phyloP scores from a whole-genome alignment of 805 yeast genomes.

The Candida jianshihensis region DNA sequence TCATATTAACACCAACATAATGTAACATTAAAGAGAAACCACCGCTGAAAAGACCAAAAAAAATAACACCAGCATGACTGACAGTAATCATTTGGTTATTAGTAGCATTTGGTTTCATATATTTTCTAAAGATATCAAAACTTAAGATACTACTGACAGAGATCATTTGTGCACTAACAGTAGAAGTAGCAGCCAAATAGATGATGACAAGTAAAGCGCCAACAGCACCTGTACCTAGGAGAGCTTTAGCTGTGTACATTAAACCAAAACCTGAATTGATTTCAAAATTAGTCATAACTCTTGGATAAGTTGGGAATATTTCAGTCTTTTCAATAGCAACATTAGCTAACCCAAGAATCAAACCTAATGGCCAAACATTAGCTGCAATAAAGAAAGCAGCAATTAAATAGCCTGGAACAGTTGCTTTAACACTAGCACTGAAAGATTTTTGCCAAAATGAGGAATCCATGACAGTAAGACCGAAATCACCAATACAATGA shows the following conservation, averaged over 20 bases:
- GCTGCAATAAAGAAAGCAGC: conserved; percentile 28
- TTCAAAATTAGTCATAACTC: conserved; percentile 27
- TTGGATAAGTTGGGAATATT: conserved; percentile 33
- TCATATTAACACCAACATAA: conserved; percentile 23
- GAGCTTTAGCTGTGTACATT: conserved; percentile 36
- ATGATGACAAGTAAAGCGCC: conserved; percentile 30
- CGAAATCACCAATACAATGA: conserved; percentile 30
- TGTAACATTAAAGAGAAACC: conserved; percentile 31
- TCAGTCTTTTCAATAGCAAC: conserved; percentile 25
- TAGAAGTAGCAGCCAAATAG: conserved; percentile 35
- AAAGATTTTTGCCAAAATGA: conserved; percentile 36
- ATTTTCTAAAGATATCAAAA: conserved; percentile 32
- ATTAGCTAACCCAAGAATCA: conserved; percentile 29
- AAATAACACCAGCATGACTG: conserved; percentile 27
- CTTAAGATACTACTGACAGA: conserved; percentile 32
- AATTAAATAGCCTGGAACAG: conserved; percentile 31
- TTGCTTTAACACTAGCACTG: conserved; percentile 28
- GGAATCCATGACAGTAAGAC: conserved; percentile 32
- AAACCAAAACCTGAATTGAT: conserved; percentile 32
- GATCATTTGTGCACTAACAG: conserved; percentile 34
- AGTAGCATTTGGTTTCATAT: conserved; percentile 30
- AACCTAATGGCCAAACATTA: conserved; percentile 31
- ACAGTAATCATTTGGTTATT: conserved; percentile 28
- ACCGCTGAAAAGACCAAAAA: conserved; percentile 33
- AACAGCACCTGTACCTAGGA: conserved; percentile 35